Conservation (phyloP, 176 grass and related monocot species). For the Lolium multiflorum region DNA sequence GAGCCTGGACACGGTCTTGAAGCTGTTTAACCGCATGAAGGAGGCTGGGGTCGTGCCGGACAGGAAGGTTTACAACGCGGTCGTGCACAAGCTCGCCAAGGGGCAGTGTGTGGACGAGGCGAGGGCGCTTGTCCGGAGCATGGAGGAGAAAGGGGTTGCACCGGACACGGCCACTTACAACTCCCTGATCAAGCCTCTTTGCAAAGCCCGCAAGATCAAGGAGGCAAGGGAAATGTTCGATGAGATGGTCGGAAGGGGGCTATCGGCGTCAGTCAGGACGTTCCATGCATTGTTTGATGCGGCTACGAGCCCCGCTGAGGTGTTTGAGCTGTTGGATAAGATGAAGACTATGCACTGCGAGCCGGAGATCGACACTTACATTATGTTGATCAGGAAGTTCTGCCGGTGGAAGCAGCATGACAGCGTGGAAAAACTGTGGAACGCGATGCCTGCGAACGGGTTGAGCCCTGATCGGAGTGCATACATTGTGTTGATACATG, state of each 20-base stretch:
- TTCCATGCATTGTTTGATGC: conserved; percentile 77
- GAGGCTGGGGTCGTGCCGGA: conserved; percentile 66
- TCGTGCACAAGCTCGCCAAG: conserved; percentile 75
- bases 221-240: conserved; percentile 71
- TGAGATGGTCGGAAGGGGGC: conserved; percentile 67
- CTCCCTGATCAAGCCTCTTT: conserved; percentile 81
- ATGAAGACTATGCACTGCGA: conserved; percentile 60
- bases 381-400: conserved; percentile 89
- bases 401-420: conserved; percentile 75
- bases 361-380: conserved; percentile 69
- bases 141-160: conserved; percentile 67
- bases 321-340: conserved; percentile 65
- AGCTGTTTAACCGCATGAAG: conserved; percentile 79
- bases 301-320: conserved; percentile 56
- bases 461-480: conserved; percentile 74
- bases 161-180: conserved; percentile 72
- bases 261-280: conserved; percentile 70
- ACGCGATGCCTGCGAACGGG: conserved; percentile 67
- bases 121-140: conserved; percentile 58
- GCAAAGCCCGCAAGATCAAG: conserved; percentile 60
- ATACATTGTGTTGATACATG: conserved; percentile 80
- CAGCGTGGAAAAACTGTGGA: conserved; percentile 74
- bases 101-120: conserved; percentile 69
- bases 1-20: conserved; percentile 75
- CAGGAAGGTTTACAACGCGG: conserved; percentile 75